Evolutionary conservation across 139 green algal genomes (phyloP).

Genomic region (Chlorella sorokiniana): DNA sequence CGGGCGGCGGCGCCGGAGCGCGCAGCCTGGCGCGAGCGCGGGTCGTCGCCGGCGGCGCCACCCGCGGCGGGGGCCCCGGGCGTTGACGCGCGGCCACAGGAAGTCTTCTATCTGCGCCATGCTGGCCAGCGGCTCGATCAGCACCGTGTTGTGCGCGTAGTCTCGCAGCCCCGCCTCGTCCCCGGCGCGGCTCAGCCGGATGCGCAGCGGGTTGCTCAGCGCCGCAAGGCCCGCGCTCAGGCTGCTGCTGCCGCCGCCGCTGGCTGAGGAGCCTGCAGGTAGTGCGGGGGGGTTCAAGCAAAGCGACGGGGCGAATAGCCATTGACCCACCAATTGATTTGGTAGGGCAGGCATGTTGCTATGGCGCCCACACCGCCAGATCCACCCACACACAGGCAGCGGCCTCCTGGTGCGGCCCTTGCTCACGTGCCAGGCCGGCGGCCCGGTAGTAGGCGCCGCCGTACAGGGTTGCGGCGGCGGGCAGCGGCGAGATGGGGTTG

Average conservation of each 20-base stretch:
- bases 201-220: slow-evolving; percentile 92
- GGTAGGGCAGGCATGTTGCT: too few species aligned
- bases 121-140: slow-evolving; percentile 96
- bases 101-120: slow-evolving; percentile 96
- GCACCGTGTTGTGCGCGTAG: slow-evolving; percentile 88
- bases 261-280: slow-evolving; percentile 2
- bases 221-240: slow-evolving; percentile 70
- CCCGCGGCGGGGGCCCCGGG: neutral
- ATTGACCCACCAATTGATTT: too few species aligned
- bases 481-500: slow-evolving; percentile 20
- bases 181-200: slow-evolving; percentile 65
- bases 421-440: neutral
- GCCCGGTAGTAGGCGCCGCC: slow-evolving; percentile 5
- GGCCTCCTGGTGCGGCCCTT: too few species aligned
- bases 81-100: slow-evolving; percentile 83
- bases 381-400: neutral
- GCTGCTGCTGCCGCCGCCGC: slow-evolving; percentile 41
- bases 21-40: slow-evolving; percentile 17
- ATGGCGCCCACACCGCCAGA: neutral
- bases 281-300: neutral
- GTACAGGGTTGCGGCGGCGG: neutral
- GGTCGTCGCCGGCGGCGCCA: slow-evolving; percentile 11
- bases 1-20: neutral
- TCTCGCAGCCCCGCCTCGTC: slow-evolving; percentile 66
- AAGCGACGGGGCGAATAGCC: too few species aligned